Evolutionary conservation across 2,329 filamentous ascomycete species (phyloP), one percentile per base, ranked within the genome.

Genomic region (Hortaea werneckii): DNA sequence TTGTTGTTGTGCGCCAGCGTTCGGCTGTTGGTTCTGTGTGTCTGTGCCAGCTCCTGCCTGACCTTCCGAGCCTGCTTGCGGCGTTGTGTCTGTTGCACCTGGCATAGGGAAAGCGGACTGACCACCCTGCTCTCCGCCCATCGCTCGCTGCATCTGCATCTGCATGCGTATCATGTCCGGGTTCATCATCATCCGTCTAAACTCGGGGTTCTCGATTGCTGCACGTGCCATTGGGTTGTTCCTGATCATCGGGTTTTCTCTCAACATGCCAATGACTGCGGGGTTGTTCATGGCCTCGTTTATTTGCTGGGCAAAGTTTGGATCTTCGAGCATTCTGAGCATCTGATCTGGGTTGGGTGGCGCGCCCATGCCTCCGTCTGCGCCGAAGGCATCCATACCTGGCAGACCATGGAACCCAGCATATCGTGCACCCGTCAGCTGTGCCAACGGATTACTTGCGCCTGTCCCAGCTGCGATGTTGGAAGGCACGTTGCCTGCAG

Each of bases 261-360:
- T 62, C 56, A 75, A 86, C 78, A 94, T 87, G 61, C 96, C 87
- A 62, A 96, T 78, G 57, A 98, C 85, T 12, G 82, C 79, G n/a
- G 92, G 90, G 67, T 96, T 96, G 66, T 89, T 86, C 65, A 98
- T 83, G 32, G 89, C 87, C 67, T 95, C 90, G 66, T 92, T 94
- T 79, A 98, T 85, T 45, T 83, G 82, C 54, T 87, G 83, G 52
- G 86, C 80, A 46, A 94, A 82, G 61, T 87, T 83, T 20, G 92
- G 92, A 61, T 96, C 87, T 51, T 85, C 81, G 58, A 98, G 81
- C 79, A 95, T 85, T 53, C 81, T 77, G 46, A 87, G 78, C 64
- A 98, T 79, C 47, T 85, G 77, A 47, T 95, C 89, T 49, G 87
- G 79, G 61, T 80, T 79, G 61, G 78, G 87, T 30, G 87, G 87